phyloP scores from a whole-genome alignment of 73 alveolate species.

The Paramecium sexaurelia region DNA sequence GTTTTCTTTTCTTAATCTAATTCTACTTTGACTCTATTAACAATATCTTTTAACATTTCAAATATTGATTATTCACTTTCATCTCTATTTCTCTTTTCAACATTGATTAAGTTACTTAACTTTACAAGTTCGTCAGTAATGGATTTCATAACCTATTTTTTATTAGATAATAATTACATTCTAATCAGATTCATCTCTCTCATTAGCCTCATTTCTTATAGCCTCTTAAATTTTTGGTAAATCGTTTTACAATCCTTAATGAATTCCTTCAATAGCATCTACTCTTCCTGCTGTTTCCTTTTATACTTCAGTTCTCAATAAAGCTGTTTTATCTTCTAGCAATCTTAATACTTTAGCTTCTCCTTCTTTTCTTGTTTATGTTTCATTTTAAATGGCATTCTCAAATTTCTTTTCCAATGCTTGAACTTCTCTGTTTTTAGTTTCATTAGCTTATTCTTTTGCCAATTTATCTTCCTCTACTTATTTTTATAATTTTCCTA shows the following conservation, averaged over 20 bases:
- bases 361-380: conserved; percentile 40
- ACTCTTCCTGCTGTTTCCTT: conserved; percentile 51
- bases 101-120: neutral
- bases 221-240: conserved; percentile 56
- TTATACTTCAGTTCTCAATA: conserved; percentile 29
- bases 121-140: conserved; percentile 47
- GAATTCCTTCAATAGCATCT: conserved; percentile 38
- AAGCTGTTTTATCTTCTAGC: conserved; percentile 38
- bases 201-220: conserved; percentile 29
- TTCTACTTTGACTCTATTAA: conserved; percentile 57
- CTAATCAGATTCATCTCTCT: conserved; percentile 58
- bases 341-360: conserved; percentile 32
- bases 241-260: conserved; percentile 53
- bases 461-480: conserved; percentile 54
- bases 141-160: conserved; percentile 48
- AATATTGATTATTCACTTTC: conserved; percentile 55
- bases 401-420: conserved; percentile 15
- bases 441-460: conserved; percentile 27
- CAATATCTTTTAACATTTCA: conserved; percentile 54
- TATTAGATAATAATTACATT: neutral
- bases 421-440: conserved; percentile 12
- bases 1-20: conserved; percentile 50
- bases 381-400: conserved; percentile 34
- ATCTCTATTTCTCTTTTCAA: conserved; percentile 54
- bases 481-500: conserved; percentile 14